Evolutionary conservation across 176 grass and related monocot genomes (phyloP), one percentile per base, ranked within the genome.

Genomic region (Oryza glaberrima): DNA sequence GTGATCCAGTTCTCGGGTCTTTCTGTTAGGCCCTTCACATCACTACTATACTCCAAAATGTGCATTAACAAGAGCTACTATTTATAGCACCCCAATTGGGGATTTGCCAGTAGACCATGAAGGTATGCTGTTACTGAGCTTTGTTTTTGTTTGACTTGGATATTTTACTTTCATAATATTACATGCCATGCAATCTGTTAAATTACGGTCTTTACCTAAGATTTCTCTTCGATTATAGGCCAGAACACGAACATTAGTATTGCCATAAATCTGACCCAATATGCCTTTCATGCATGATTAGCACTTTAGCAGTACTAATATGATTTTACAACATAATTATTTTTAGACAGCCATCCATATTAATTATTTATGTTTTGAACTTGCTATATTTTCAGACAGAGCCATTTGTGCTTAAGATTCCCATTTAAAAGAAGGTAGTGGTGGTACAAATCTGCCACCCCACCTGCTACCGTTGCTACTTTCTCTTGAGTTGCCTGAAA

Each of bases 21-120:
- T 99, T 89, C 91, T 99, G 54, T 94, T 99, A 30, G 96, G 96
- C 43, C 96, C 96, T 79, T 99, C 96, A 81, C 96, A 99, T 86
- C 96, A 94, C 70, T 96, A 92, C 87, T 99, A 99, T 73, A 96
- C 93, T 88, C 83, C 93, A 72, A 99, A 90, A 91, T 99, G 96
- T 83, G 93, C 93, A 81, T 86, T 96, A 79, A 92, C 89, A 67
- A 95, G 56, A 81, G 88, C 93, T 78, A 87, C 89, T 66, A 84
- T 91, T 90, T 99, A 99, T 82, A 79, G 71, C 67, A 99, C 96
- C 34, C 93, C 96, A 36, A 88, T 99, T 79, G 96, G 96, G 8
- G 91, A 96, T 87, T 86, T 99, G 79, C 93, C 86, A 41, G 90
- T 99, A 69, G 96, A 99, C 70, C 86, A 83, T 61, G 90, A 99